Conservation (phyloP, 2,329 filamentous ascomycete species). For the Colletotrichum orbiculare region DNA sequence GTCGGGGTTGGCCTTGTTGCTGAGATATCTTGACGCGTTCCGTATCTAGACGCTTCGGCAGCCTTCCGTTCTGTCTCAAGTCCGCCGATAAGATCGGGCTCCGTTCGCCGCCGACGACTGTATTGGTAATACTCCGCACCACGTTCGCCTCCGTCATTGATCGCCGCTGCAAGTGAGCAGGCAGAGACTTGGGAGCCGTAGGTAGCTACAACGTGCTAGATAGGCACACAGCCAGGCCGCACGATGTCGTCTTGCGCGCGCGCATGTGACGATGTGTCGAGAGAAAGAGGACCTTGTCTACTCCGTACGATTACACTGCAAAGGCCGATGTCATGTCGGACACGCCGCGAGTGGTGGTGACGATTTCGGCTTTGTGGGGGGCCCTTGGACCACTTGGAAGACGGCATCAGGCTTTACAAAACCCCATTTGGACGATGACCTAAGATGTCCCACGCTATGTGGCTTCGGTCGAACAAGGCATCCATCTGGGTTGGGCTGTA, state of each 20-base stretch:
- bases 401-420: constrained; percentile 1
- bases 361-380: constrained; percentile 19
- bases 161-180: constrained; percentile 31
- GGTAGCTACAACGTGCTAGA: neutral
- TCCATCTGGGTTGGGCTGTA: constrained; percentile 9
- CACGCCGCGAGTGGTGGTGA: constrained; percentile 10
- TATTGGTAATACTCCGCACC: constrained; percentile 14
- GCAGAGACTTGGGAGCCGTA: constrained; percentile 22
- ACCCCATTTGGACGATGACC: constrained; percentile 23
- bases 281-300: neutral
- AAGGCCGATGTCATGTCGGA: constrained; percentile 18
- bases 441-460: constrained; percentile 6
- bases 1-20: neutral
- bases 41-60: constrained; percentile 4
- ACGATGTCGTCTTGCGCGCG: constrained; percentile 3
- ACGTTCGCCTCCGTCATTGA: constrained; percentile 12
- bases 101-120: neutral
- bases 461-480: constrained; percentile 11
- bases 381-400: constrained; percentile 14
- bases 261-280: constrained; percentile 6
- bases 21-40: neutral
- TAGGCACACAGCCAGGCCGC: neutral
- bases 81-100: constrained; percentile 6
- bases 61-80: constrained; percentile 7
- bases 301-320: constrained; percentile 1